Conservation (phyloP, 2,329 filamentous ascomycete species). For the Talaromyces sp. region DNA sequence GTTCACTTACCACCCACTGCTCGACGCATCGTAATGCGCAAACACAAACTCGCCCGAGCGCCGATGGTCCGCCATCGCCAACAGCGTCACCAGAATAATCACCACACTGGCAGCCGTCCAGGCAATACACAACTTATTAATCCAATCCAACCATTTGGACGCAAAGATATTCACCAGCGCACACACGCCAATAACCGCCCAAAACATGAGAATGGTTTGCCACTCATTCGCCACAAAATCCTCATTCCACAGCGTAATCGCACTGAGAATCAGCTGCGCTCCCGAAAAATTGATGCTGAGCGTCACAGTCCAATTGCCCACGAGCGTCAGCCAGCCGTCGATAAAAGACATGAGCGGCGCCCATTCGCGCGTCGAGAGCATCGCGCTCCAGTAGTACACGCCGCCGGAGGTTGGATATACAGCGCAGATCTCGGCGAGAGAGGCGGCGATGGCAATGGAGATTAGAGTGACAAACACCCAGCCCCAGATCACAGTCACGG, state of each 20-base stretch:
- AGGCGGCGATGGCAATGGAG: constrained; percentile 58
- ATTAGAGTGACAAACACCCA: constrained; percentile 62
- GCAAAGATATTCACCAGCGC: constrained; percentile 61
- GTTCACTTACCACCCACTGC: constrained; percentile 52
- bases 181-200: constrained; percentile 63
- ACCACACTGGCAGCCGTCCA: constrained; percentile 63
- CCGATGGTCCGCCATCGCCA: constrained; percentile 54
- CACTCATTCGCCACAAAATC: constrained; percentile 61
- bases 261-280: constrained; percentile 61
- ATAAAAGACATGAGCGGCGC: constrained; percentile 64
- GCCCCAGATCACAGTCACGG: constrained; percentile 64
- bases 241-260: constrained; percentile 65
- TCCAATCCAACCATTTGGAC: constrained; percentile 57
- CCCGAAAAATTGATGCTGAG: constrained; percentile 67
- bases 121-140: constrained; percentile 68
- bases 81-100: constrained; percentile 60
- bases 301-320: constrained; percentile 67
- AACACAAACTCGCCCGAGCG: constrained; percentile 61
- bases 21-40: constrained; percentile 59
- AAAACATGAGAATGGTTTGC: constrained; percentile 67
- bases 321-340: constrained; percentile 65
- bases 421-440: constrained; percentile 63
- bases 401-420: constrained; percentile 64
- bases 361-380: constrained; percentile 60
- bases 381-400: constrained; percentile 66